A percentile compares a stretch with the other conserved stretches of the same genome.
Evolutionary conservation across 148 eudicot genomes (phyloP).

Genomic region (Cornus controversa): DNA sequence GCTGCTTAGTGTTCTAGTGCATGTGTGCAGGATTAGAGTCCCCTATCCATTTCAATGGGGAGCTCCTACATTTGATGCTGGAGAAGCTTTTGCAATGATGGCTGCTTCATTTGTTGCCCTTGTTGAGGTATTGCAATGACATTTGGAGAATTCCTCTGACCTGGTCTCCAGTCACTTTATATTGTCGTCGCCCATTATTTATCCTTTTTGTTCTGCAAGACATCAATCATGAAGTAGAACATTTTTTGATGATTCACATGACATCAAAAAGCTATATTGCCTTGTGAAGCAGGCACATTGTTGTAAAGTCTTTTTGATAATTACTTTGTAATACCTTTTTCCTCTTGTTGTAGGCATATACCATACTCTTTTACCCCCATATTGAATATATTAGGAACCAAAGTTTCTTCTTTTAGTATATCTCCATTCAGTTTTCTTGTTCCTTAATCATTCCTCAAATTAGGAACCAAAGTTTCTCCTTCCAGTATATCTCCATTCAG

Average conservation of each 20-base stretch:
- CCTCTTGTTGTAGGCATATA: too few species aligned
- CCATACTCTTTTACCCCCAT: too few species aligned
- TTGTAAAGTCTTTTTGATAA: too few species aligned
- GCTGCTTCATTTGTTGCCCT: conserved; percentile 71
- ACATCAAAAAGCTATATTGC: not conserved
- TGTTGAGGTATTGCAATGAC: conserved; percentile 49
- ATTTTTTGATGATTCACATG: not conserved
- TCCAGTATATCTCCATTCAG: too few species aligned
- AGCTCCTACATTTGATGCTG: conserved; percentile 75
- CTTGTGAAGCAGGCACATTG: too few species aligned
- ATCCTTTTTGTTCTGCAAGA: not conserved
- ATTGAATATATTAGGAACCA: too few species aligned
- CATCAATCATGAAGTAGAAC: not conserved
- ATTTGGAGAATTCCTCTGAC: not conserved
- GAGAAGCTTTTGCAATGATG: conserved; percentile 96
- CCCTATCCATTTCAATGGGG: conserved; percentile 95
- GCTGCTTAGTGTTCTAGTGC: not conserved
- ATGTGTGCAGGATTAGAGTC: conserved; percentile 52
- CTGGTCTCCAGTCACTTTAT: not conserved
- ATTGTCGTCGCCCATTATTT: not conserved
- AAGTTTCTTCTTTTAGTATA: too few species aligned
- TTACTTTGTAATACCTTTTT: too few species aligned
- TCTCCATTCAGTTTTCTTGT: too few species aligned
- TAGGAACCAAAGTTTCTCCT: too few species aligned
- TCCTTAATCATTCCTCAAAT: too few species aligned